Conservation (phyloP, 495 filamentous ascomycete genomes). For the Pyrenula aspistea region DNA sequence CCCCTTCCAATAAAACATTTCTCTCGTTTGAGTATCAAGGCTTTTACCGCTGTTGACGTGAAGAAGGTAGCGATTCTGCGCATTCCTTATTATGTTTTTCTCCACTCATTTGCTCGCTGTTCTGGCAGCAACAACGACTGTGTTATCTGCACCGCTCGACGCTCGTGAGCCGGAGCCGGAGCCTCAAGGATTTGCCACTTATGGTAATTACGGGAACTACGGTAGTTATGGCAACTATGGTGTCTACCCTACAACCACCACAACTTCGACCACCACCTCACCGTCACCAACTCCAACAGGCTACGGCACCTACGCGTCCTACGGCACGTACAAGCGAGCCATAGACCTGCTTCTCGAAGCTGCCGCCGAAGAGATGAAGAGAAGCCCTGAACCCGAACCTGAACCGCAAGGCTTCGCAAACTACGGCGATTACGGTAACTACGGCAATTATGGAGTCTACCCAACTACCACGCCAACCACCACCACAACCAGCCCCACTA, state of each 20-base stretch:
- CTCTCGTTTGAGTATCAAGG: neutral
- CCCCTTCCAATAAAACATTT: neutral
- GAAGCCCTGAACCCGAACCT: neutral
- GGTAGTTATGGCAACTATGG: neutral
- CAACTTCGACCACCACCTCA: neutral
- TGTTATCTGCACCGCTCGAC: neutral
- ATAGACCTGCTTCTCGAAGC: neutral
- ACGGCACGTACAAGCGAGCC: neutral
- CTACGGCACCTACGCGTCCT: neutral
- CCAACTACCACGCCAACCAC: neutral
- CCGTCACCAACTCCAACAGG: neutral
- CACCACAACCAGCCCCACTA: neutral
- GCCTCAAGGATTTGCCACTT: neutral
- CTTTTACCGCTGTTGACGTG: neutral
- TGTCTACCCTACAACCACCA: neutral
- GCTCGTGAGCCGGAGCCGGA: neutral
- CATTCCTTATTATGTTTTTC: neutral
- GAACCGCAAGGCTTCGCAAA: neutral
- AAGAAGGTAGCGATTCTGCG: neutral
- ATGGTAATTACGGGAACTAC: conserved; percentile 1
- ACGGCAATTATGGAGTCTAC: neutral
- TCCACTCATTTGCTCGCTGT: neutral
- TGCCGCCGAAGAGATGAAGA: neutral
- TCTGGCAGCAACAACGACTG: neutral
- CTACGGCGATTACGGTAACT: neutral